Evolutionary conservation across 1,139 yeast genomes (phyloP).

Genomic region (Sugiyamaella neomexicana): DNA sequence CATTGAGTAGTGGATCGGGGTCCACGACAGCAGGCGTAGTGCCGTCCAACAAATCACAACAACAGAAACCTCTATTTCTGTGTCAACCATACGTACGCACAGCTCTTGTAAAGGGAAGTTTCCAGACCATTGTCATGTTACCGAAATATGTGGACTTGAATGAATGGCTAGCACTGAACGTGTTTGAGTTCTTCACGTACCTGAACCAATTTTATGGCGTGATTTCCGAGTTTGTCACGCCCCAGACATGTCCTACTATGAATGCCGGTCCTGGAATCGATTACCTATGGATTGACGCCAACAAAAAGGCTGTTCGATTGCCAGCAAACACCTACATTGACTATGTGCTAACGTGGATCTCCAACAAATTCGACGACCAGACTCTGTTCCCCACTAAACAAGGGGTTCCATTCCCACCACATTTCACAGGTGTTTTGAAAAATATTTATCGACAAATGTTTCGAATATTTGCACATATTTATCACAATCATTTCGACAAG

Average conservation of each 20-base stretch:
- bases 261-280: conserved; percentile 92
- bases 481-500: conserved; percentile 91
- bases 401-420: conserved; percentile 89
- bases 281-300: conserved; percentile 85
- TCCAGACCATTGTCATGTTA: conserved; percentile 89
- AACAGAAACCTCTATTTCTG: conserved; percentile 60
- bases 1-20: conserved; percentile 9
- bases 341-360: conserved; percentile 87
- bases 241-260: conserved; percentile 90
- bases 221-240: conserved; percentile 82
- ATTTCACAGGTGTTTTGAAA: conserved; percentile 76
- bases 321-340: conserved; percentile 95
- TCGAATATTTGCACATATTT: conserved; percentile 93
- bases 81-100: conserved; percentile 94
- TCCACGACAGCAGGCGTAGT: background rate
- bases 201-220: conserved; percentile 86
- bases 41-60: background rate
- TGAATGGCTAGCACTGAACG: conserved; percentile 94
- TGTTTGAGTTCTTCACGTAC: conserved; percentile 85
- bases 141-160: conserved; percentile 93
- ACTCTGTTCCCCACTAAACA: conserved; percentile 87
- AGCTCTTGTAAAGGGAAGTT: conserved; percentile 95
- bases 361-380: conserved; percentile 84
- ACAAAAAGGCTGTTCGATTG: conserved; percentile 72
- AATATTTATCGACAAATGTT: conserved; percentile 91